These are phyloP conservation scores for Pseudozyma flocculosa DNA, from an alignment of 1,284 basidiomycete genomes.

Conservation along the genomic window DNA sequence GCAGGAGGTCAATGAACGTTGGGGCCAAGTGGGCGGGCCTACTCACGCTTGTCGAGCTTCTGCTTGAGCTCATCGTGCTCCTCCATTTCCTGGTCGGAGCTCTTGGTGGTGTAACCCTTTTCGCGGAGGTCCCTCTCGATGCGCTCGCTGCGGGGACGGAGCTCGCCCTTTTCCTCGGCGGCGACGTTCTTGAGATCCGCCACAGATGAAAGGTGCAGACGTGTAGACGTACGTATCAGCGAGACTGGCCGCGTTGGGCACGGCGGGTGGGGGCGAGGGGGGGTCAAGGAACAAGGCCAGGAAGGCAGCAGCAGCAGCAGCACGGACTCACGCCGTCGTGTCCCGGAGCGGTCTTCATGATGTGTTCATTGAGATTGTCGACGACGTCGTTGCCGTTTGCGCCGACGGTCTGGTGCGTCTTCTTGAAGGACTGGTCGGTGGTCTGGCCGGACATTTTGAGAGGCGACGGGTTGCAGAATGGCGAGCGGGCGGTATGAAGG, in stretches of 20 bases:
- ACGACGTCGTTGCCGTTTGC: constrained; percentile 24
- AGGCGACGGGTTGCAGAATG: no score
- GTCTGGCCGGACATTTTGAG: constrained; percentile 20
- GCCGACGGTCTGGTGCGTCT: constrained; percentile 35
- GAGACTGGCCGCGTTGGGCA: no score
- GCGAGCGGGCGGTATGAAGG: no score
- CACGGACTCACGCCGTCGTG: constrained; percentile 27
- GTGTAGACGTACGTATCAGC: no score
- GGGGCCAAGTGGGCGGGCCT: no score
- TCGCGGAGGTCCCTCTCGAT: constrained; percentile 24
- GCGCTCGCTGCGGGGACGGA: constrained; percentile 20
- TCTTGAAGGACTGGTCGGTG: constrained; percentile 31
- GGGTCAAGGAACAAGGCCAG: neutral
- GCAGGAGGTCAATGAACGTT: neutral
- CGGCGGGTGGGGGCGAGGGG: no score
- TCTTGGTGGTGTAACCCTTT: constrained; percentile 27
- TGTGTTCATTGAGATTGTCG: constrained; percentile 30
- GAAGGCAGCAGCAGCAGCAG: no score
- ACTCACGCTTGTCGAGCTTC: constrained; percentile 27
- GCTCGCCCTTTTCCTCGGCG: constrained; percentile 10
- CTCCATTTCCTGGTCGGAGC: constrained; percentile 13
- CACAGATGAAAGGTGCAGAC: neutral
- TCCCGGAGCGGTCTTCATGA: constrained; percentile 30
- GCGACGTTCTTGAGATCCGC: constrained; percentile 13
- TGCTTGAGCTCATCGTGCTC: constrained; percentile 20